Conservation (phyloP, 1,139 yeast species). For the Oligophagozyma castellii region DNA sequence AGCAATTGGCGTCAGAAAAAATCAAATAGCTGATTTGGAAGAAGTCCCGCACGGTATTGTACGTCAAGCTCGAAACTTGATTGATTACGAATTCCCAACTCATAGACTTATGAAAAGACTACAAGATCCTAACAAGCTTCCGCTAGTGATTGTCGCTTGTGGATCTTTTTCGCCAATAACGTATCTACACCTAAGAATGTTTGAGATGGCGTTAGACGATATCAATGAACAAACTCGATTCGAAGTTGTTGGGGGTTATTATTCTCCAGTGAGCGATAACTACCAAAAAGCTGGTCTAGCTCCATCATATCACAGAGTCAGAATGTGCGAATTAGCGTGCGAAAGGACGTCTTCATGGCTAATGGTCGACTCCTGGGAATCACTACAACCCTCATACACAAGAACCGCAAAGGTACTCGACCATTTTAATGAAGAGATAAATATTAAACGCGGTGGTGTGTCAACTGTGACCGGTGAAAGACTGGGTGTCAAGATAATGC, state of each 20-base stretch:
- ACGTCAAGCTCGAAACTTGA: constrained; percentile 64
- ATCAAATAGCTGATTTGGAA: constrained; percentile 83
- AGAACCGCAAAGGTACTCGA: constrained; percentile 92
- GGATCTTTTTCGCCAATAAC: constrained; percentile 96
- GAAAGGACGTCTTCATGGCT: constrained; percentile 95
- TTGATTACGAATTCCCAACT: constrained; percentile 65
- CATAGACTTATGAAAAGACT: constrained; percentile 68
- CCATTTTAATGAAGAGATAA: constrained; percentile 91
- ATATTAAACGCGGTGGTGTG: constrained; percentile 73
- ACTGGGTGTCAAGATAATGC: constrained; percentile 87
- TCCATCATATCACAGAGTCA: constrained; percentile 72
- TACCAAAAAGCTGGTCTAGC: constrained; percentile 92
- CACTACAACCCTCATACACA: constrained; percentile 79
- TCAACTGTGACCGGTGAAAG: constrained; percentile 55
- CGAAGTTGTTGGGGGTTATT: constrained; percentile 93
- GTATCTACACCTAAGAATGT: constrained; percentile 87
- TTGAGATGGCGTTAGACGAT: constrained; percentile 97
- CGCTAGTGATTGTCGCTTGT: constrained; percentile 90
- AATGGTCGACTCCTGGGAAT: constrained; percentile 99
- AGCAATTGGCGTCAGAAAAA: constrained; percentile 37
- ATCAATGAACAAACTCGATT: constrained; percentile 83
- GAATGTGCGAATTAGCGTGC: constrained; percentile 97
- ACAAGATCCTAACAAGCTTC: constrained; percentile 66
- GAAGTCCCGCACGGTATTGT: constrained; percentile 92
- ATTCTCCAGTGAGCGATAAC: constrained; percentile 93